Percentiles rank a stretch among this genome's conserved stretches.
These are phyloP conservation scores for Boletus reticuloceps DNA, from an alignment of 768 basidiomycete genomes.

Conservation along the genomic window DNA sequence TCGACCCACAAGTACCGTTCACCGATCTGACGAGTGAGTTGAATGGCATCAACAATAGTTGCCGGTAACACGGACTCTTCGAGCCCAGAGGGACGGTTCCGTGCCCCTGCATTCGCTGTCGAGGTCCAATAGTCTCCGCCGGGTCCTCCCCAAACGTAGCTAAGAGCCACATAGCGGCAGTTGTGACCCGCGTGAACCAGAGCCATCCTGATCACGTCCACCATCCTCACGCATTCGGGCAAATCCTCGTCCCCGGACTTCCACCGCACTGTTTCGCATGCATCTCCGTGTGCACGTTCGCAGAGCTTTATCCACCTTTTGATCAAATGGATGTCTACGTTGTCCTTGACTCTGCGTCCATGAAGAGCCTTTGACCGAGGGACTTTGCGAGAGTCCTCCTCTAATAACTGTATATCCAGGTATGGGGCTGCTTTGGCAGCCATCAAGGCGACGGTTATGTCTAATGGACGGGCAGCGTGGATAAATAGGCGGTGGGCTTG, in stretches of 20 bases:
- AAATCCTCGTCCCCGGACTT: slow-evolving; percentile 1
- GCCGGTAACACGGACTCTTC: background rate
- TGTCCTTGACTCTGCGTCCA: slow-evolving; percentile 17
- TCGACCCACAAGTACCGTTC: slow-evolving; percentile 27
- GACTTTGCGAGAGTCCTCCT: slow-evolving; percentile 17
- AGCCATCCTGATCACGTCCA: slow-evolving; percentile 12
- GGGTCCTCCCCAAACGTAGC: slow-evolving; percentile 17
- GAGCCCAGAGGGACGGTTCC: background rate
- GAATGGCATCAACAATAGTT: slow-evolving; percentile 22
- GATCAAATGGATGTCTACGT: slow-evolving; percentile 8
- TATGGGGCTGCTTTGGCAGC: background rate
- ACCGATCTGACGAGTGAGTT: slow-evolving; percentile 12
- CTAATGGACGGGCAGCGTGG: slow-evolving; percentile 6
- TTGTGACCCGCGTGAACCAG: slow-evolving; percentile 2
- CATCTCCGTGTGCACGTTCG: slow-evolving; percentile 13
- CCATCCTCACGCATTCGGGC: slow-evolving; percentile 11
- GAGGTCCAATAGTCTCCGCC: slow-evolving; percentile 9
- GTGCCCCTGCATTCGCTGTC: background rate
- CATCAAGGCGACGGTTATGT: background rate
- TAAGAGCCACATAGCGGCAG: slow-evolving; percentile 16
- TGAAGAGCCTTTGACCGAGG: slow-evolving; percentile 15
- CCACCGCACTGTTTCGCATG: slow-evolving; percentile 11
- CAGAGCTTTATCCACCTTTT: slow-evolving; percentile 18
- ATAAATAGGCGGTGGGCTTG: slow-evolving; percentile 12
- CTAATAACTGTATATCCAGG: slow-evolving; percentile 17